Evolutionary conservation across 805 yeast genomes (phyloP).

Genomic region (Schwanniomyces polymorphus): DNA sequence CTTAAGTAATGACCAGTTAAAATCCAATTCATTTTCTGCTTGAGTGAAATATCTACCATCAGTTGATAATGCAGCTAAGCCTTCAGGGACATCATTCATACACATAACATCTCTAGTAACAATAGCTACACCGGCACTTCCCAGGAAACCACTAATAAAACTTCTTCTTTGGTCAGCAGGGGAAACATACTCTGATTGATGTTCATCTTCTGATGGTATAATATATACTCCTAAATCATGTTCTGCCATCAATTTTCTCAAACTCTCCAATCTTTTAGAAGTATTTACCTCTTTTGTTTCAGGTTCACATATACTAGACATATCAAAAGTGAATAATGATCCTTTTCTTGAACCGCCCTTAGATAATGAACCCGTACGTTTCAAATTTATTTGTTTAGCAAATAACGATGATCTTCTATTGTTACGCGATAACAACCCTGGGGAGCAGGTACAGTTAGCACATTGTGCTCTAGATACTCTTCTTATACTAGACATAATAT

Average conservation of each 20-base stretch:
- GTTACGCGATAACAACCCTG: slow-evolving; percentile 71
- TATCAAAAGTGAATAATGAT: slow-evolving; percentile 43
- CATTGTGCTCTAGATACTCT: slow-evolving; percentile 50
- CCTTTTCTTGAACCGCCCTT: slow-evolving; percentile 35
- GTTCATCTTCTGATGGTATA: slow-evolving; percentile 62
- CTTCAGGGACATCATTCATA: slow-evolving; percentile 54
- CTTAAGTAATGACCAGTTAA: slow-evolving; percentile 57
- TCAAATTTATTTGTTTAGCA: slow-evolving; percentile 40
- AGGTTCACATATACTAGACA: slow-evolving; percentile 40
- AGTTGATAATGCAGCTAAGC: slow-evolving; percentile 55
- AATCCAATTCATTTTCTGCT: slow-evolving; percentile 58
- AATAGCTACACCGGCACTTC: slow-evolving; percentile 62
- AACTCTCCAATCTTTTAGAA: slow-evolving; percentile 55
- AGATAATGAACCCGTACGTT: slow-evolving; percentile 26
- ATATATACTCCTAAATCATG: slow-evolving; percentile 53
- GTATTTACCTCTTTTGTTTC: slow-evolving; percentile 58
- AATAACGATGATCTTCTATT: slow-evolving; percentile 58
- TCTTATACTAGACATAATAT: slow-evolving; percentile 13
- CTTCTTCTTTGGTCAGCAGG: slow-evolving; percentile 53
- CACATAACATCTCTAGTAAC: slow-evolving; percentile 54
- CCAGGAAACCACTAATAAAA: slow-evolving; percentile 59
- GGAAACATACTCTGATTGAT: slow-evolving; percentile 62
- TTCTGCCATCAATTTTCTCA: slow-evolving; percentile 57
- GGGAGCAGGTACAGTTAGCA: slow-evolving; percentile 79
- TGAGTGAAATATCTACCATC: slow-evolving; percentile 64